Base-by-base conservation (phyloP, 805 yeast species). In the Lipomyces orientalis region DNA sequence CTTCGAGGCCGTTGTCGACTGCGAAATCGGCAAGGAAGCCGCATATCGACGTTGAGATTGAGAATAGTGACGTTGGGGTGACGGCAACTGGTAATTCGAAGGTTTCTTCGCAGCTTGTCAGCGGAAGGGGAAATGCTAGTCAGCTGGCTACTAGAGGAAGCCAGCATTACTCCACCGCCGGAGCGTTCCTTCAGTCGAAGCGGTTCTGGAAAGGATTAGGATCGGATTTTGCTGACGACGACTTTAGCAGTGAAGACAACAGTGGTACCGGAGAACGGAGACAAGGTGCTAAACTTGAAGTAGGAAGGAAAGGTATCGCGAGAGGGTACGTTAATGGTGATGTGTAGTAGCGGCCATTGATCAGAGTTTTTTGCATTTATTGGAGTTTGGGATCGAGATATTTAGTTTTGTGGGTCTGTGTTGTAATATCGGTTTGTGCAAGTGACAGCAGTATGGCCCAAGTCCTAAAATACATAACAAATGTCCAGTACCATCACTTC, bases 251-350 rank as follows among this genome's bases (percentile, higher is more conserved):
- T 37, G 68, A 54, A 9, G 79, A 76, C 1, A 80, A 79, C 8
- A 81, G 79, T 0, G 82, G 78, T 6, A 80, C 77, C 16, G 74
- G 61, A 9, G 66, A 66, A 33, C 67, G 51, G 12, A 58, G 54
- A 7, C 31, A 35, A 6, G 97, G 96, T 52, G 97, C 98, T 0
- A 77, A 82, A 0, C 84, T 92, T 0, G 97, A 93, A 75, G 88
- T 89, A 71, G 99, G 99, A 0, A 82, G 89, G 58, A 82, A 85
- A 1, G 99, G 99, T 52, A 86, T 94, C 64, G 99, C 99, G 1
- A 83, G 98, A 72, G 97, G 95, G 1, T 95, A 94, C 74, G 58
- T 54, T 10, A 67, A 58, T 58, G 66, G 65, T 29, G 69, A 65
- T n/a, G 16, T 16, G 1, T 16, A 46, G 64, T 12, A 25, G 22